A percentile compares a stretch with the other conserved stretches of the same genome.
These are phyloP conservation scores for Quercus wislizeni DNA, from an alignment of 306 rosid species.

Conservation along the genomic window DNA sequence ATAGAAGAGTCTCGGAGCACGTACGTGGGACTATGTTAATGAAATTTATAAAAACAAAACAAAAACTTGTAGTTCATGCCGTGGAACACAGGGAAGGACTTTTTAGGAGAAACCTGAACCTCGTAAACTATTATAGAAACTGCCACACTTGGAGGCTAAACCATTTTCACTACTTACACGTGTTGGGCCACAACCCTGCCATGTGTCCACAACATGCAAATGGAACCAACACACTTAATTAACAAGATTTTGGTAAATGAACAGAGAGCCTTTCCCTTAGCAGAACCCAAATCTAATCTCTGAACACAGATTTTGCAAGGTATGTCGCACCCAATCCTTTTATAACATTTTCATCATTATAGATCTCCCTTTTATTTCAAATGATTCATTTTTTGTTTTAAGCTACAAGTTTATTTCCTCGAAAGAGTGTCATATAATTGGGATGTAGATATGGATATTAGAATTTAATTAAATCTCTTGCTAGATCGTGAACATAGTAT, in stretches of 20 bases:
- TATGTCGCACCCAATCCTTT: conserved; percentile 6
- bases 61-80: too few species aligned
- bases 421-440: neutral
- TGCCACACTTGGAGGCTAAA: too few species aligned
- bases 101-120: too few species aligned
- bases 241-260: conserved; percentile 3
- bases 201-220: conserved; percentile 15
- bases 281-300: conserved; percentile 1
- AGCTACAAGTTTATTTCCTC: neutral
- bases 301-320: conserved; percentile 28
- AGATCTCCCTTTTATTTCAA: conserved; percentile 7
- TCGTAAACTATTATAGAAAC: too few species aligned
- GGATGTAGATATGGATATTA: too few species aligned
- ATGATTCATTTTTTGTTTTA: conserved; percentile 13
- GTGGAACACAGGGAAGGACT: too few species aligned
- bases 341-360: neutral
- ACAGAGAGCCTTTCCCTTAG: conserved; percentile 1
- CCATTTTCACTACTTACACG: too few species aligned
- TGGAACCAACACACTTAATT: conserved; percentile 19
- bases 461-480: neutral
- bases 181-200: conserved; percentile 24
- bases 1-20: rapidly evolving
- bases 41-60: too few species aligned
- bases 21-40: too few species aligned
- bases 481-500: too few species aligned